Evolutionary conservation across 352 stramenopile species (phyloP).

Genomic region (Halophytophthora batemanensis): DNA sequence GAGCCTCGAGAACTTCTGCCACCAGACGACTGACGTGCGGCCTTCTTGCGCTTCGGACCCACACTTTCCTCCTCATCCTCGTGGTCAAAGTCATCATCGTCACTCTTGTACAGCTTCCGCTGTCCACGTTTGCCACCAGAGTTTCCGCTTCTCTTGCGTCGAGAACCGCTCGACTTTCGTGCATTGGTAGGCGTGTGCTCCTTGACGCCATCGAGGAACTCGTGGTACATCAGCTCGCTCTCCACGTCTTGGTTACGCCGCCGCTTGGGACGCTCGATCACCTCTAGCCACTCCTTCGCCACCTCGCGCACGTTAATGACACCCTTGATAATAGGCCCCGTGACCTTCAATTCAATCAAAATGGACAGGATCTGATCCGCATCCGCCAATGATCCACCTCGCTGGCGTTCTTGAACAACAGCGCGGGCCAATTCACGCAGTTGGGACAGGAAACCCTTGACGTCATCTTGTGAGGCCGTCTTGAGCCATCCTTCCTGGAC

Average conservation of each 20-base stretch:
- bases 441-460: conserved; percentile 80
- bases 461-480: conserved; percentile 68
- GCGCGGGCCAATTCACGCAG: conserved; percentile 73
- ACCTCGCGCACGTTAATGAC: conserved; percentile 76
- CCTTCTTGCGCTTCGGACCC: conserved; percentile 36
- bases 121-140: conserved; percentile 29
- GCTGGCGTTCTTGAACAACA: conserved; percentile 83
- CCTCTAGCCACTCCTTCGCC: conserved; percentile 77
- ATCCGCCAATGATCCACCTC: conserved; percentile 76
- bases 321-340: conserved; percentile 65
- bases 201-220: conserved; percentile 78
- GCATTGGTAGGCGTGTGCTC: conserved; percentile 34
- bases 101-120: conserved; percentile 39
- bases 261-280: conserved; percentile 86
- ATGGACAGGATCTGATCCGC: conserved; percentile 85
- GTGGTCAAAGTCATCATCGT: conserved; percentile 48
- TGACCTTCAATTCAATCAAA: conserved; percentile 87
- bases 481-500: conserved; percentile 82
- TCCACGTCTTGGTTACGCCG: conserved; percentile 81
- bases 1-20: conserved; percentile 20
- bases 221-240: conserved; percentile 84
- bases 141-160: conserved; percentile 40
- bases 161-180: conserved; percentile 27
- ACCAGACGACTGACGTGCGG: conserved; percentile 25
- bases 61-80: conserved; percentile 36